These are phyloP conservation scores for Calocybe gambosa DNA, from an alignment of 1,284 basidiomycete genomes.

Conservation along the genomic window DNA sequence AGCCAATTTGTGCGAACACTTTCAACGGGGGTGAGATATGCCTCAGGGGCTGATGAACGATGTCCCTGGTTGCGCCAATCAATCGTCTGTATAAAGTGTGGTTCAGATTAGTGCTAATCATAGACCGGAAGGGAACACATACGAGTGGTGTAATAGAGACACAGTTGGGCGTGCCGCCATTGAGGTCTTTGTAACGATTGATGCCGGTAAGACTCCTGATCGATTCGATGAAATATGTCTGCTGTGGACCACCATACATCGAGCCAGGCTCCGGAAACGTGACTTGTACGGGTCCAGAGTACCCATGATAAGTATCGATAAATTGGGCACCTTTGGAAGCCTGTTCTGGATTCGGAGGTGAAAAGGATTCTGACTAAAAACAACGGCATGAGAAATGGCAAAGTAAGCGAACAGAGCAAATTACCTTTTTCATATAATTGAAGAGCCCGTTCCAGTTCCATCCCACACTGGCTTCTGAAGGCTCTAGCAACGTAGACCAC, in stretches of 20 bases:
- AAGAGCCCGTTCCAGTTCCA: constrained; percentile 57
- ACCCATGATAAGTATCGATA: constrained; percentile 44
- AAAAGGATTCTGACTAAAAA: constrained; percentile 45
- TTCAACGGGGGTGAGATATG: constrained; percentile 27
- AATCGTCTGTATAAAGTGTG: constrained; percentile 18
- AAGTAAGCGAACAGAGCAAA: not conserved
- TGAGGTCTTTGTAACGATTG: constrained; percentile 40
- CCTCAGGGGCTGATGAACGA: constrained; percentile 25
- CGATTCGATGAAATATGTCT: constrained; percentile 51
- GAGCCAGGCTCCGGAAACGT: constrained; percentile 33
- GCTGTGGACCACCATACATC: constrained; percentile 53
- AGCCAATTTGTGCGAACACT: constrained; percentile 24
- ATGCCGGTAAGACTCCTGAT: constrained; percentile 44
- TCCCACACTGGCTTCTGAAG: constrained; percentile 38
- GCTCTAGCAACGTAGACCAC: constrained; percentile 43
- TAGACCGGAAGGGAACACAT: constrained; percentile 10
- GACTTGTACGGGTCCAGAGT: constrained; percentile 48
- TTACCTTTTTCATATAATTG: constrained; percentile 46
- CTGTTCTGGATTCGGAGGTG: constrained; percentile 47
- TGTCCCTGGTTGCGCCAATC: constrained; percentile 25
- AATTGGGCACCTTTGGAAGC: constrained; percentile 43
- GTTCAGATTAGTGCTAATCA: not conserved
- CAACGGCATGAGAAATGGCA: not conserved
- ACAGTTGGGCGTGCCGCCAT: constrained; percentile 51
- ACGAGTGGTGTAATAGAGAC: constrained; percentile 49